Base-by-base conservation (phyloP, 257 asterid genomes). In the Solanum pimpinellifolium region DNA sequence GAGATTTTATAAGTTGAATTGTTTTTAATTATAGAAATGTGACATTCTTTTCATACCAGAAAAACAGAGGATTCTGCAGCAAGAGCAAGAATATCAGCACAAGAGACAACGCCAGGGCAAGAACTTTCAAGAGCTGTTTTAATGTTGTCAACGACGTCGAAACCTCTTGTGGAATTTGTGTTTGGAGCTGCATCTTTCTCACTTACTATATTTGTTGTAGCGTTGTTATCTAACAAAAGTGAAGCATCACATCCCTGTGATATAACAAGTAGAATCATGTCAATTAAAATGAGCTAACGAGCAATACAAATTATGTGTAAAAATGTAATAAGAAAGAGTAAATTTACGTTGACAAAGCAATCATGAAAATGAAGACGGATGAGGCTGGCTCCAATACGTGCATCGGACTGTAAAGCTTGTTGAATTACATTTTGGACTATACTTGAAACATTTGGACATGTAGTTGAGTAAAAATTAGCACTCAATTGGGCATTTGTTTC, bases 191-290 rank as follows among this genome's bases (percentile, higher is more conserved):
- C 93, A 47, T 90, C 90, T 83, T 94, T 94, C 87, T 94, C 98
- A 23, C 98, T 94, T 7, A 27, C 85, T 46, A 92, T 93, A 21
- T 44, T 77, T 15, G 90, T 6, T 33, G 89, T 91, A 9, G 90
- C 92, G 4, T 84, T 89, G 85, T 89, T 89, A 47, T 94, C 96
- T 23, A 94, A 56, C 87, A 94, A 86, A 72, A 93, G 59, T 2
- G 98, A 94, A 29, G 84, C 98, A 62, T 94, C 96, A 49, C 98
- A 94, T 8, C 98, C 98, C 98, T 94, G 87, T 56, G 41, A 41
- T 37, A 7, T 31, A 15, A 25, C 35, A 56, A 77, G 74, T 13
- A 66, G 0, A 56, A 25, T 21, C 2, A 23, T 60, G 21, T 69
- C 14, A 20, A 25, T 52, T 4, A 5, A 16, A 12, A 44, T 70